Evolutionary conservation across 1,284 basidiomycete genomes (phyloP), one percentile per base, ranked within the genome.

Genomic region (Trichosporon sp.): DNA sequence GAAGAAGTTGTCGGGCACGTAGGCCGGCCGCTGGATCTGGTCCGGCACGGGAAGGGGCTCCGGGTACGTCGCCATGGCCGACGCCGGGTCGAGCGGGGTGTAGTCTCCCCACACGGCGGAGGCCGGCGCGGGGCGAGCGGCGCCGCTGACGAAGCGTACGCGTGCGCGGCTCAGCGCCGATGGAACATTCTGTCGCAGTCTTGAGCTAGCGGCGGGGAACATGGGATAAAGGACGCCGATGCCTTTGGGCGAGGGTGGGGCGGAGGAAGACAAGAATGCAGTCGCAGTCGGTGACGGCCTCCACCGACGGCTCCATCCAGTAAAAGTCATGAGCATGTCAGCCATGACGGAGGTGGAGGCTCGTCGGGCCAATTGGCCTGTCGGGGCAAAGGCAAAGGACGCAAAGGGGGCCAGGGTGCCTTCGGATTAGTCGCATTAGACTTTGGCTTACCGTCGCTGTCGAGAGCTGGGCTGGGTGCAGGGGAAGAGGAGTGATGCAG

Each of bases 1-100:
- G 44, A 75, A 80, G 67, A 80, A 80, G 67, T 80, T 78, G n/a
- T 80, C 66, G 2, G 81, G 80, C 6, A 85, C 88, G 77, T 94
- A 94, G 0, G 83, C 76, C 0, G 92, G 92, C 62, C 86, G 85
- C 3, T 70, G 32, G 34, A 93, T 92, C 64, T 84, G 77, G 0
- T 79, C 64, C 3, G 92, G 92, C 3, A 93, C 90, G 11, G 73
- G 66, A 35, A 87, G 86, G 7, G 86, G 86, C 9, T 68, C 58
- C 8, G 80, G 78, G 64, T 80, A 81, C 29, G 71, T 56, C 1
- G 73, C 74, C 69, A 81, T 74, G 18, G 80, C 77, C 6, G 65
- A 64, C 0, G 74, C 66, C 4, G 79, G 56, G 29, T 70, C 66
- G 31, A 82, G 75, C 34, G 79, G 60, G 4, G 56, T 67, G 64